phyloP scores from a whole-genome alignment of 1,284 basidiomycete genomes.

The Trametes versicolor region DNA sequence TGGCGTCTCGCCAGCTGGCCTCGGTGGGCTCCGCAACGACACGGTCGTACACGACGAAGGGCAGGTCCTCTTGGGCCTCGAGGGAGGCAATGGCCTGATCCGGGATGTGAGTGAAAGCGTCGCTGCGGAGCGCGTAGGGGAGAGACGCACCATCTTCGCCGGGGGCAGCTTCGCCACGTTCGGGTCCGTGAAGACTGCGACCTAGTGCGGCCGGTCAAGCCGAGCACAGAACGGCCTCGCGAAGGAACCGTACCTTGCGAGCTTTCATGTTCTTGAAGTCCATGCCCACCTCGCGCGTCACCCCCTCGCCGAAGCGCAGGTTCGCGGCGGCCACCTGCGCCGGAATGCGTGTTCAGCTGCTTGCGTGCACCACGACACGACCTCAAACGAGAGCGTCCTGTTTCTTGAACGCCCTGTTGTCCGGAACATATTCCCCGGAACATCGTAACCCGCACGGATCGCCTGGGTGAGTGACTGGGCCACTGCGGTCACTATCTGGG shows the following conservation, averaged over 20 bases:
- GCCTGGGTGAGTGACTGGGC: too few species aligned
- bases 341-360: conserved; percentile 17
- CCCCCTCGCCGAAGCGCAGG: conserved; percentile 89
- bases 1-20: conserved; percentile 87
- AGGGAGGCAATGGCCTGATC: conserved; percentile 80
- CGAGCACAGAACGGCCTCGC: conserved; percentile 27
- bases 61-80: conserved; percentile 75
- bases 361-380: background rate
- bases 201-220: conserved; percentile 55
- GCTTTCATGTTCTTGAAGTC: conserved; percentile 93
- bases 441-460: too few species aligned
- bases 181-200: conserved; percentile 94
- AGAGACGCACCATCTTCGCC: conserved; percentile 76
- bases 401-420: too few species aligned
- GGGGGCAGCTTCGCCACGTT: conserved; percentile 86
- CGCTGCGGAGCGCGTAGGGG: conserved; percentile 9
- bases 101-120: background rate
- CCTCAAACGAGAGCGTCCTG: conserved; percentile 13
- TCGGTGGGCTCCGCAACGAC: conserved; percentile 94
- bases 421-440: too few species aligned
- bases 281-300: conserved; percentile 93
- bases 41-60: conserved; percentile 87
- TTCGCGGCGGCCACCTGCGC: conserved; percentile 89
- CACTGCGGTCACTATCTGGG: too few species aligned
- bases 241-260: conserved; percentile 62